Percentiles rank a stretch among this genome's conserved stretches.
Conservation (phyloP, 1,284 basidiomycete species). For the Ceratobasidium sp. region DNA sequence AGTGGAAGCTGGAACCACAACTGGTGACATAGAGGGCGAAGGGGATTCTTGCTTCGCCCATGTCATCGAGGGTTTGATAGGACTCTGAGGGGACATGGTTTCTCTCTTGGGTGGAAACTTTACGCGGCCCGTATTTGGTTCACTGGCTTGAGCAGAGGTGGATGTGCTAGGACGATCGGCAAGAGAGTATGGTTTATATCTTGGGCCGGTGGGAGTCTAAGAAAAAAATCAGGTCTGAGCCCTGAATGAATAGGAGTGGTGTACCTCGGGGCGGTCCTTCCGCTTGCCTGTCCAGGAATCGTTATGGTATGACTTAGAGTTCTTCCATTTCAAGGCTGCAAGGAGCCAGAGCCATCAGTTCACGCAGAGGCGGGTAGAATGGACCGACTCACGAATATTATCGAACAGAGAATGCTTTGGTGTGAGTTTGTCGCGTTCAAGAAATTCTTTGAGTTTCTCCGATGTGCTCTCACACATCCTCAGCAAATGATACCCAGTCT, state of each 20-base stretch:
- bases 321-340: not conserved
- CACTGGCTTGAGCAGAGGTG: slow-evolving; percentile 8
- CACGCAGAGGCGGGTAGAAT: not conserved
- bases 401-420: slow-evolving; percentile 28
- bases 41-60: too few species aligned
- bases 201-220: slow-evolving; percentile 31
- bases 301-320: not conserved
- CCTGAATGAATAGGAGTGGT: too few species aligned
- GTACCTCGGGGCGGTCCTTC: too few species aligned
- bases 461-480: slow-evolving; percentile 42
- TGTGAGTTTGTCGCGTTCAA: slow-evolving; percentile 16
- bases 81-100: slow-evolving; percentile 19
- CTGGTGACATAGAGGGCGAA: too few species aligned
- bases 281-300: not conserved
- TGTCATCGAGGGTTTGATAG: not conserved
- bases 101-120: slow-evolving; percentile 39
- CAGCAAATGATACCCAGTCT: slow-evolving; percentile 40
- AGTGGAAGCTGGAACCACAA: too few species aligned
- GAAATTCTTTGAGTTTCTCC: slow-evolving; percentile 2
- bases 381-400: slow-evolving; percentile 27
- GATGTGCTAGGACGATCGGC: slow-evolving; percentile 8
- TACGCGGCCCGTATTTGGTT: not conserved
- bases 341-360: not conserved
- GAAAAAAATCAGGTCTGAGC: too few species aligned
- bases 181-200: slow-evolving; percentile 38